Base-by-base conservation (phyloP, 1,284 basidiomycete genomes). In the Boletus calvinii region DNA sequence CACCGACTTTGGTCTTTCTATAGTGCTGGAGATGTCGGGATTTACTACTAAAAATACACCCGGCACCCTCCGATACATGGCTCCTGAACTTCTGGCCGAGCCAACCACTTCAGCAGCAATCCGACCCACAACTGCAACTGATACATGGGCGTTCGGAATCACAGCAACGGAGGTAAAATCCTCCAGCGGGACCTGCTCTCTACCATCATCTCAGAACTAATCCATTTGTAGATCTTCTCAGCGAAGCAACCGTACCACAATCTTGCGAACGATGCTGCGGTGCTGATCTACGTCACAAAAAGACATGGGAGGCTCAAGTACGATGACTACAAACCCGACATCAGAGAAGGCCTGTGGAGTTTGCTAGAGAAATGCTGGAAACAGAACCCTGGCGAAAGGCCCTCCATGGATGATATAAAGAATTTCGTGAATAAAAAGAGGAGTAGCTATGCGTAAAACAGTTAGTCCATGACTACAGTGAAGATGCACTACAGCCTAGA, bases 401-500 rank as follows among this genome's bases (percentile, higher is more conserved):
- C 59, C 1, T 45, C 52, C 30, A 57, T 59, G 46, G 7, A 53
- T 20, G 29, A 42, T 17, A 43, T 66, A 15, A 52, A 30, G 26
- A 10, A 32, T 1, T 66, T 69, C 15, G 48, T 67, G 10, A 46
- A 56, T 26, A 41, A 48, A 31, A 59, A 57, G 53, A 56, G 45
- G 43, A 26, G 43, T 40, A 56, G 52, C 6, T 59, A 63, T 32
- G 45, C 34, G 7, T 52, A 41, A 34, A 41, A 42, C 26, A 41
- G 11, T 12, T 26, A 24, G n/a, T 13, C 18, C 17, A n/a, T 9
- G 13, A 40, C 38, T 30, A 47, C 12, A 22, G 8, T 13, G 7
- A 15, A 12, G 1, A 34, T 24, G 35, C 15, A 40, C 43, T 67
- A 80, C 32, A 81, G 52, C 59, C 66, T 80, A 2, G 75, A 56